Conservation (phyloP, 768 basidiomycete species). For the Rhizopogon vesiculosus region DNA sequence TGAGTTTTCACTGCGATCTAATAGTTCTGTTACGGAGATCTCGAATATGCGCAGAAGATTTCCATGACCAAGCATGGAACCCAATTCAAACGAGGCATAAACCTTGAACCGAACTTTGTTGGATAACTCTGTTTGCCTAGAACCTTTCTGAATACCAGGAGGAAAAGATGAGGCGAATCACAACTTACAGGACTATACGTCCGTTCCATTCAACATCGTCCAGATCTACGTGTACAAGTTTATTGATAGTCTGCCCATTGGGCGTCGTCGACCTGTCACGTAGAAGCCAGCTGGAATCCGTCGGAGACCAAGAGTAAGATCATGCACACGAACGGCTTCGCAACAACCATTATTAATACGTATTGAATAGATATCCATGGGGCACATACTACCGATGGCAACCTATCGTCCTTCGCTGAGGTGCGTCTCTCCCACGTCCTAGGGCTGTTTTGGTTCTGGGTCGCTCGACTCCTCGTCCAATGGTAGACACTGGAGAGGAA, state of each 20-base stretch:
- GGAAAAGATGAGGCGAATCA: background rate
- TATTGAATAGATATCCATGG: background rate
- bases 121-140: background rate
- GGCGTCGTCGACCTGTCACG: background rate
- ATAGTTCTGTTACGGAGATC: background rate
- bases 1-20: background rate
- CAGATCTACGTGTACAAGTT: background rate
- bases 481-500: background rate
- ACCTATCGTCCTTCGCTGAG: background rate
- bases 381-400: background rate
- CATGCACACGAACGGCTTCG: background rate
- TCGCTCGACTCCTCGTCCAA: background rate
- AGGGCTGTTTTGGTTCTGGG: background rate
- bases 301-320: background rate
- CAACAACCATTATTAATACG: background rate
- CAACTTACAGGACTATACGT: background rate
- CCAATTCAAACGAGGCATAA: background rate
- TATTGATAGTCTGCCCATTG: background rate
- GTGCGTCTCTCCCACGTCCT: background rate
- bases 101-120: background rate
- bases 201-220: background rate
- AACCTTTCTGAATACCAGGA: no score
- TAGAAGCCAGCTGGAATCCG: conserved; percentile 9
- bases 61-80: background rate
- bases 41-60: background rate